Conservation (phyloP, 1,284 basidiomycete genomes). For the Microbotryum silenes-acaulis region DNA sequence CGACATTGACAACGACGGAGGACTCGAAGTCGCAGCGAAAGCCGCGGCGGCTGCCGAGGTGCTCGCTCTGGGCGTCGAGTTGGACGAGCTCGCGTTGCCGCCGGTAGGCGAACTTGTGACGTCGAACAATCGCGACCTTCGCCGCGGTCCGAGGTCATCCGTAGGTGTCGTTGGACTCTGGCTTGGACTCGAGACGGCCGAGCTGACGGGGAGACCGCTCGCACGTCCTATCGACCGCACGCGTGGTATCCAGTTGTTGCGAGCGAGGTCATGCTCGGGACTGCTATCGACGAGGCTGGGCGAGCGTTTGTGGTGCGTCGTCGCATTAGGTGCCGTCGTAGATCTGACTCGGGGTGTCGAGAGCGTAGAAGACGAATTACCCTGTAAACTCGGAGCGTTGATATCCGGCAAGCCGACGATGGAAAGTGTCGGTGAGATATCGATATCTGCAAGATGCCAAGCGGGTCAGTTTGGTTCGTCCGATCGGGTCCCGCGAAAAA, state of each 20-base stretch:
- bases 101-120: slow-evolving; percentile 5
- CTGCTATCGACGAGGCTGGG: slow-evolving; percentile 4
- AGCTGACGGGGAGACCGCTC: too few species aligned
- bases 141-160: too few species aligned
- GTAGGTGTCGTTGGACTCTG: too few species aligned
- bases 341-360: not conserved
- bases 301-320: not conserved
- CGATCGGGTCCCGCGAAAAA: not conserved
- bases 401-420: slow-evolving; percentile 17
- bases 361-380: not conserved
- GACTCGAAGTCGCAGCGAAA: slow-evolving; percentile 26
- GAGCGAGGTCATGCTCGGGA: not conserved
- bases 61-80: slow-evolving; percentile 29
- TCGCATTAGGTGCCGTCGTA: too few species aligned
- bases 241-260: not conserved
- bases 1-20: slow-evolving; percentile 20
- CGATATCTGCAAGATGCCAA: slow-evolving; percentile 16
- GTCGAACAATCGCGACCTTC: not conserved
- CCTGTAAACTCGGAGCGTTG: not conserved
- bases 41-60: slow-evolving; percentile 23
- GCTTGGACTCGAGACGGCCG: too few species aligned
- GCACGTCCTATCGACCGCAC: slow-evolving; percentile 4
- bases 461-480: not conserved
- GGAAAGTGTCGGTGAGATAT: slow-evolving; percentile 14
- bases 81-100: not conserved